Evolutionary conservation across 2,329 filamentous ascomycete genomes (phyloP).

Genomic region (Microcera coccophila): DNA sequence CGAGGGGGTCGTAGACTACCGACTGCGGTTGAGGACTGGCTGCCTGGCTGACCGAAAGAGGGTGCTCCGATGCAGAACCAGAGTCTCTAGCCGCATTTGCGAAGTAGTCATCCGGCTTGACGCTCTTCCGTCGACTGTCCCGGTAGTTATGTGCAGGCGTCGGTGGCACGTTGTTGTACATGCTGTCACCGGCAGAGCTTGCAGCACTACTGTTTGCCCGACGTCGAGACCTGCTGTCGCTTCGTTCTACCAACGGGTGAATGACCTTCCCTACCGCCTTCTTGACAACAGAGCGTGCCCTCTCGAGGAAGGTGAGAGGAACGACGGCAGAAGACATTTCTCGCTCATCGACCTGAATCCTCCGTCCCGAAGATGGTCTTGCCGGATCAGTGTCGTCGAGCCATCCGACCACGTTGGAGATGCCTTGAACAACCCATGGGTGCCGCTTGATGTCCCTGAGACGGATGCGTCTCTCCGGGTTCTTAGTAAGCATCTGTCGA

Average conservation of each 20-base stretch:
- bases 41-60: constrained; percentile 24
- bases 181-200: constrained; percentile 58
- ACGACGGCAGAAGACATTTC: constrained; percentile 90
- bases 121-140: constrained; percentile 50
- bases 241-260: constrained; percentile 55
- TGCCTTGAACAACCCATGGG: constrained; percentile 79
- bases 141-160: constrained; percentile 45
- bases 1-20: constrained; percentile 38
- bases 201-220: constrained; percentile 60
- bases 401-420: constrained; percentile 73
- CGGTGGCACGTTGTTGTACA: constrained; percentile 43
- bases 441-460: constrained; percentile 91
- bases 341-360: constrained; percentile 86
- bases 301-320: constrained; percentile 80
- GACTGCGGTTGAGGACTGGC: constrained; percentile 23
- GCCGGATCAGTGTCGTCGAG: constrained; percentile 91
- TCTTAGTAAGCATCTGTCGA: constrained; percentile 76
- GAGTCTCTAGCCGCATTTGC: constrained; percentile 37
- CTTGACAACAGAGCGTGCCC: constrained; percentile 74
- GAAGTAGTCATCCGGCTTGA: constrained; percentile 55
- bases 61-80: constrained; percentile 17
- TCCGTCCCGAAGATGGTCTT: constrained; percentile 70
- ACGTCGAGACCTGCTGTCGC: constrained; percentile 51
- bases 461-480: constrained; percentile 82
- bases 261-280: constrained; percentile 63